Percentiles rank a stretch among this genome's conserved stretches.
Conservation (phyloP, 345 rosid species). For the Gossypium longicalyx region DNA sequence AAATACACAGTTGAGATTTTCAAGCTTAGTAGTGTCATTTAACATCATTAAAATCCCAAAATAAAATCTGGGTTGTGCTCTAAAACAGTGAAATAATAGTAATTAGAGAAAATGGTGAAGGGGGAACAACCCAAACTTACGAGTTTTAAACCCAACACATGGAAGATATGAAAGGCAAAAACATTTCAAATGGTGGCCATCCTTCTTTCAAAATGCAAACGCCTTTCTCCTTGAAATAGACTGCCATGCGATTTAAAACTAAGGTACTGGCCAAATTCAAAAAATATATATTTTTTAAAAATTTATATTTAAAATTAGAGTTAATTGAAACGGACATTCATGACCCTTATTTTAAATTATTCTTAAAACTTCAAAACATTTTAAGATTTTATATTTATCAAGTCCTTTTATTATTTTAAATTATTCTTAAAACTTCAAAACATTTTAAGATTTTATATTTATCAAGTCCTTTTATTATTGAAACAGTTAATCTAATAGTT, state of each 20-base stretch:
- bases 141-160: constrained; percentile 25
- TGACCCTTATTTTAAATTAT: too few relatives aligned
- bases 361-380: too few relatives aligned
- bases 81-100: background rate
- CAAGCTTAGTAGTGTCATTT: constrained; percentile 9
- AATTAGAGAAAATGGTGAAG: background rate
- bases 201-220: constrained; percentile 4
- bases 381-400: too few relatives aligned
- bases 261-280: background rate
- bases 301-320: background rate
- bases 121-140: constrained; percentile 16
- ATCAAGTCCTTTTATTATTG: too few relatives aligned
- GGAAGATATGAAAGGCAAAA: constrained; percentile 17
- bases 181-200: constrained; percentile 17
- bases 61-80: constrained; percentile 11
- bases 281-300: too few relatives aligned
- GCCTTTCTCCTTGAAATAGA: background rate
- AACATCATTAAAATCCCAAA: constrained; percentile 10
- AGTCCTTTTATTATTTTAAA: too few relatives aligned
- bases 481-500: too few relatives aligned
- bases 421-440: too few relatives aligned
- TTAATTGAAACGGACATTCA: too few relatives aligned
- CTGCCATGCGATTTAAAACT: background rate
- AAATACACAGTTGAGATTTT: constrained; percentile 31
- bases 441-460: too few relatives aligned